Evolutionary conservation across 768 basidiomycete species (phyloP), one percentile per base, ranked within the genome.

Genomic region (Leccinum rimulosum): DNA sequence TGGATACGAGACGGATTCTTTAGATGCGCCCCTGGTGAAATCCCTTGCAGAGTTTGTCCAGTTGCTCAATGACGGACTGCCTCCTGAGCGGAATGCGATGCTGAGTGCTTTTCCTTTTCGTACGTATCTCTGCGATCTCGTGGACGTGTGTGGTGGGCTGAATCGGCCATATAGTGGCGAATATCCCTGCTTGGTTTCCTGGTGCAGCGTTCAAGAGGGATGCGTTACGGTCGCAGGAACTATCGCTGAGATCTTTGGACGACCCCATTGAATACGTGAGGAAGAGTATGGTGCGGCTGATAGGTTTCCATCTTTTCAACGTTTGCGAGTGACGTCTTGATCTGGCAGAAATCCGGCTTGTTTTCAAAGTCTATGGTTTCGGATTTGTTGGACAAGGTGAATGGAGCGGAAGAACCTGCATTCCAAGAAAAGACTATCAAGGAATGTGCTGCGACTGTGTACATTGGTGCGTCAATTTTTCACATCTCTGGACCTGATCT

Each of bases 31-130:
- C 2, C 57, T 72, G 15, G 68, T 71, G 47, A 68, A 62, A 45
- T 62, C 72, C 5, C 57, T 71, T 10, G 56, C 61, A 2, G 70
- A 73, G n/a, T 60, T 69, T 6, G 57, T 61, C 30, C 61, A 58
- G 6, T 28, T 71, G 33, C 31, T 71, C 10, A 72, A 61, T 30
- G 61, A 61, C 11, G 72, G 69, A 3, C 28, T 71, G 19, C 50
- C 58, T 7, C 70, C 68, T 48, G 70, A 70, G 56, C 65, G 70
- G 15, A 67, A 65, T 35, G 66, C 62, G 19, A 55, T 72, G 55
- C 70, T 71, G 4, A 59, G 70, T 3, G 62, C 66, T 14, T 73
- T 71, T 55, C 72, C 72, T n/a, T 64, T 73, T 22, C 30, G 72
- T 71, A 48, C n/a, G 70, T 61, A 49, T 11, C 10, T 54, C 54